Evolutionary conservation across 768 basidiomycete species (phyloP), one percentile per base, ranked within the genome.

Genomic region (Boletus pseudo-olivaceus): DNA sequence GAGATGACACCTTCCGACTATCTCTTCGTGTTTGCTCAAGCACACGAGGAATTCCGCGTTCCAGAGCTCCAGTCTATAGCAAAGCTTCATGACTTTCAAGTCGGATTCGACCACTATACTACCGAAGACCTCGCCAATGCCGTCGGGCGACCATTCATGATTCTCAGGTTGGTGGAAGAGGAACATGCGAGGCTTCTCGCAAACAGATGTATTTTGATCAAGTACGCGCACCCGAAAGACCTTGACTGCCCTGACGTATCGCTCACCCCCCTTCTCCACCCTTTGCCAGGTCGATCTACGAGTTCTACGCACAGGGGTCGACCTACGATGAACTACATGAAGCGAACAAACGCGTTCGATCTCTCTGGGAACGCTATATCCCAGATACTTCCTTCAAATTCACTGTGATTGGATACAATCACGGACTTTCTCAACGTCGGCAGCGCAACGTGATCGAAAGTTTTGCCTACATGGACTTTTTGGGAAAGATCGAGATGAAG

Each of bases 381-480:
- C 74, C 75, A 2, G 72, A 88, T 53, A 86, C 85, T 1, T 86
- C 90, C 0, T 97, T 94, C 78, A 87, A 85, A 61, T 93, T 96
- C 67, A 66, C 80, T 14, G 82, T 95, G 8, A 80, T 83, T 2
- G 85, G 82, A 1, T 87, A 85, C 62, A 87, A 89, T 57, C 89
- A 86, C 62, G 82, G 83, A 10, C 84, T 93, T 14, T 82, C 87
- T 14, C 82, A 85, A 60, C 67, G 71, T 37, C 78, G 86, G 15
- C 88, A 91, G 60, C 77, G 73, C 54, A 73, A 80, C 14, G 75
- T 90, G 40, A 82, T 96, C 41, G 86, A 93, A 65, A 78, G 78
- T 59, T 98, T 99, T 68, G 71, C 78, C 3, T 97, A 92, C 66
- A 93, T 98, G 88, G 83, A 74, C 19, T 85, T 93, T 57, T 69